Evolutionary conservation across 768 basidiomycete species (phyloP).

Genomic region (Asterophora lycoperdoides): DNA sequence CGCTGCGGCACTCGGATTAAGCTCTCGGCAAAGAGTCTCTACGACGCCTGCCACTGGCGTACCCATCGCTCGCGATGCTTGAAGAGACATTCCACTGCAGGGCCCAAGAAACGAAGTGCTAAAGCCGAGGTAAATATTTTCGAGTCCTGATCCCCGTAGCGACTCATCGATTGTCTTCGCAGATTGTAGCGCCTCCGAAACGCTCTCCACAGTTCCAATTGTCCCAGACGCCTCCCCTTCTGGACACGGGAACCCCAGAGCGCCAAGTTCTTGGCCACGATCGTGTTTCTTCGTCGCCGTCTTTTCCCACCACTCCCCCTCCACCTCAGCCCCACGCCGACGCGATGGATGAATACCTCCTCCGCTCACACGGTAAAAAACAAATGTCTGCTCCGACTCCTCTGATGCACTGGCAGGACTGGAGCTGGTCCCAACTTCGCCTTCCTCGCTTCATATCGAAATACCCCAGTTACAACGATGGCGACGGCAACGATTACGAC

Average conservation of each 20-base stretch:
- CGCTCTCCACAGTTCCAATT: background rate
- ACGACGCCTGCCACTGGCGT: constrained; percentile 64
- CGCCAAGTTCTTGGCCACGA: background rate
- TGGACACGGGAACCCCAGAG: background rate
- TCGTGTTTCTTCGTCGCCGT: constrained; percentile 5
- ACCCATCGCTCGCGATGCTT: constrained; percentile 60
- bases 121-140: constrained; percentile 7
- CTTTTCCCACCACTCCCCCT: constrained; percentile 1
- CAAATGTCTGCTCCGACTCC: constrained; percentile 4
- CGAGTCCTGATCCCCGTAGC: background rate
- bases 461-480: background rate
- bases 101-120: constrained; percentile 6
- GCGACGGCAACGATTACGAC: constrained; percentile 1
- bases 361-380: constrained; percentile 29
- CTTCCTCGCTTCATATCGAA: constrained; percentile 26
- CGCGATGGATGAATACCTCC: constrained; percentile 27
- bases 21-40: constrained; percentile 62
- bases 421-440: constrained; percentile 43
- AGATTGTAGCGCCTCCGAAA: background rate
- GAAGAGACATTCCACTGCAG: constrained; percentile 30
- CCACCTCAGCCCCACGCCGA: constrained; percentile 8
- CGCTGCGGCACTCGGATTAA: constrained; percentile 56
- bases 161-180: background rate
- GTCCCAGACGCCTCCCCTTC: background rate
- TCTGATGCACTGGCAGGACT: constrained; percentile 31